These are phyloP conservation scores for Aspergillus pseudoglaucus DNA, from an alignment of 2,329 filamentous ascomycete genomes.

Conservation along the genomic window DNA sequence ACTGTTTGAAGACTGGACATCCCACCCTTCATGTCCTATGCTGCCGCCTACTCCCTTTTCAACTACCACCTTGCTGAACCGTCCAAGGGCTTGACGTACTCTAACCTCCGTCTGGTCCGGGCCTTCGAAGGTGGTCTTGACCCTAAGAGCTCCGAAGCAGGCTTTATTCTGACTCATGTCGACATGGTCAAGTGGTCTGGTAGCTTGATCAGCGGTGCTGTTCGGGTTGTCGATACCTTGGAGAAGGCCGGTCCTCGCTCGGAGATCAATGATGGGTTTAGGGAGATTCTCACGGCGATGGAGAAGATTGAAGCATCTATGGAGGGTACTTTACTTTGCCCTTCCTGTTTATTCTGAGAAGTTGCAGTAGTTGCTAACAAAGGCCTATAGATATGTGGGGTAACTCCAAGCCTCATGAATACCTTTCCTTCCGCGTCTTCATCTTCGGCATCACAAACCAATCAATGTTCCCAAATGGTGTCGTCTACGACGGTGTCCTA, in stretches of 20 bases:
- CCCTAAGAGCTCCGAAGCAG: conserved; percentile 79
- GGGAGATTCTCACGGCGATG: conserved; percentile 57
- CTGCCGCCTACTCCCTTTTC: conserved; percentile 56
- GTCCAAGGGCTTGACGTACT: conserved; percentile 49
- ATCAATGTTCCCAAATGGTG: conserved; percentile 88
- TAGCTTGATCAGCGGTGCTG: conserved; percentile 65
- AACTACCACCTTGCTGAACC: conserved; percentile 57
- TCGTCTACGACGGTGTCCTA: conserved; percentile 79
- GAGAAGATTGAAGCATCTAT: conserved; percentile 69
- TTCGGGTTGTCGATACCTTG: conserved; percentile 58
- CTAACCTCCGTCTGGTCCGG: conserved; percentile 72
- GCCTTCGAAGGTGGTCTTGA: conserved; percentile 89
- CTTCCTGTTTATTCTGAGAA: neutral
- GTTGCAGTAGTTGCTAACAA: conserved; percentile 2
- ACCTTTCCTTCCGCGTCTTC: conserved; percentile 88
- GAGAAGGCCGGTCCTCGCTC: conserved; percentile 45
- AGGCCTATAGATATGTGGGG: conserved; percentile 67
- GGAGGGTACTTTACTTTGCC: conserved; percentile 52
- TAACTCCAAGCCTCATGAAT: conserved; percentile 74
- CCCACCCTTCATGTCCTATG: conserved; percentile 87
- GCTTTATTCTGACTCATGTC: conserved; percentile 91
- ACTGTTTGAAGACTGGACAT: conserved; percentile 55
- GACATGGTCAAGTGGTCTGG: conserved; percentile 90
- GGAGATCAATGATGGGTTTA: conserved; percentile 59
- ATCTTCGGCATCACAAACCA: conserved; percentile 94